These are phyloP conservation scores for Fusarium sp. DNA, from an alignment of 2,329 filamentous ascomycete species.

Conservation along the genomic window DNA sequence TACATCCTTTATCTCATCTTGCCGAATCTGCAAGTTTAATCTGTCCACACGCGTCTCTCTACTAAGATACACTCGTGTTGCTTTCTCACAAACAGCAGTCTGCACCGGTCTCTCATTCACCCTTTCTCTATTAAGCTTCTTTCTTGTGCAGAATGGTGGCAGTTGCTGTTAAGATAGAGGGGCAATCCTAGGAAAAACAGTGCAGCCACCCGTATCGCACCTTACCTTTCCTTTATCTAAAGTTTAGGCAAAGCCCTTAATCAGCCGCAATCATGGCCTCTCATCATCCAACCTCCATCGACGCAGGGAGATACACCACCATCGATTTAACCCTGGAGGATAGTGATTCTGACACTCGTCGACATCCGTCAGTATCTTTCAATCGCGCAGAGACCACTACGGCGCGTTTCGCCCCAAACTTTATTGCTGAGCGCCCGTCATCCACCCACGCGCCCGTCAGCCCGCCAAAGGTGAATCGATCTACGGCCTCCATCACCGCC, in stretches of 20 bases:
- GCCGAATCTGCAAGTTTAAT: slow-evolving; percentile 17
- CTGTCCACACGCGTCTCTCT: slow-evolving; percentile 40
- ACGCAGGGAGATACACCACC: slow-evolving; percentile 5
- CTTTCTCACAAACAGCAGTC: slow-evolving; percentile 23
- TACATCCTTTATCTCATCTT: slow-evolving; percentile 13
- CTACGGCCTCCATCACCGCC: slow-evolving; percentile 17
- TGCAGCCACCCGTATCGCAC: slow-evolving; percentile 23
- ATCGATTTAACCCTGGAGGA: slow-evolving; percentile 42
- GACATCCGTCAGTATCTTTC: background rate
- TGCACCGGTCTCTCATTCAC: background rate
- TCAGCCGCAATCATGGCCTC: slow-evolving; percentile 34
- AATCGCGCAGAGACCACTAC: slow-evolving; percentile 16
- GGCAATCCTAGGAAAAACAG: slow-evolving; percentile 48
- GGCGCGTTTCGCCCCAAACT: slow-evolving; percentile 29
- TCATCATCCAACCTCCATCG: slow-evolving; percentile 17
- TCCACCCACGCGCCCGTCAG: slow-evolving; percentile 46
- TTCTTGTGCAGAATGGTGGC: slow-evolving; percentile 44
- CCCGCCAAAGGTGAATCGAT: slow-evolving; percentile 49
- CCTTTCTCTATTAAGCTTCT: slow-evolving; percentile 2
- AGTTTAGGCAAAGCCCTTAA: slow-evolving; percentile 28
- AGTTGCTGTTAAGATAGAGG: slow-evolving; percentile 44
- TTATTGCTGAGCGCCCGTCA: slow-evolving; percentile 22
- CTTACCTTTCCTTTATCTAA: slow-evolving; percentile 30
- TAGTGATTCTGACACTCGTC: slow-evolving; percentile 19
- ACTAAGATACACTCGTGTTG: slow-evolving; percentile 33